Conservation (phyloP, 257 asterid genomes). For the Osmanthus fragrans region DNA sequence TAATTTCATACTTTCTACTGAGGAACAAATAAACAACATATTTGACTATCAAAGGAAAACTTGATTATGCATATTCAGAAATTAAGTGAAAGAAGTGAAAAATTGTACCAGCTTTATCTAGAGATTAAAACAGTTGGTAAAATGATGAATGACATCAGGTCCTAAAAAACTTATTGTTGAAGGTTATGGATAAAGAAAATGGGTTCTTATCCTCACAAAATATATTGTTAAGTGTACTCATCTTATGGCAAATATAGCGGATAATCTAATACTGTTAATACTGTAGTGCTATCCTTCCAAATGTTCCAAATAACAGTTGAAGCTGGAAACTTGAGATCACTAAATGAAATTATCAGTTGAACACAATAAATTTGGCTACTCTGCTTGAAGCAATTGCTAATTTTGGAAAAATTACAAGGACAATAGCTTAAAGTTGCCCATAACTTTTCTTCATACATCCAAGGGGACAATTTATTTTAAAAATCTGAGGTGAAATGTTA, state of each 20-base stretch:
- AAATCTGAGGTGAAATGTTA: background rate
- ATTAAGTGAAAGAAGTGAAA: background rate
- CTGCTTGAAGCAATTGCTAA: background rate
- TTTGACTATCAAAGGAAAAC: background rate
- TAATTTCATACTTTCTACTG: background rate
- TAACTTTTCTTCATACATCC: background rate
- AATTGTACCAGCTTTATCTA: background rate
- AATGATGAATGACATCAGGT: background rate
- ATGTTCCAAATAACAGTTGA: background rate
- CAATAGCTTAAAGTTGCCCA: background rate
- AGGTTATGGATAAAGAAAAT: background rate
- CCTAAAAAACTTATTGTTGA: background rate
- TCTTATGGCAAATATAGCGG: background rate
- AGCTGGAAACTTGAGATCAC: background rate
- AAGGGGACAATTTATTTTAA: background rate
- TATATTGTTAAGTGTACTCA: background rate
- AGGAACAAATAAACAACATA: background rate
- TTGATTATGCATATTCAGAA: background rate
- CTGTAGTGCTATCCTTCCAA: background rate
- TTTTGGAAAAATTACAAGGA: background rate
- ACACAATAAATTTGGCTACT: background rate
- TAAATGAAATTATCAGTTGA: background rate
- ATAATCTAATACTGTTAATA: background rate
- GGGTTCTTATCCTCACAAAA: background rate
- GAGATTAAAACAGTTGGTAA: background rate